Conservation (phyloP, 2,329 filamentous ascomycete genomes). For the Alternaria angustiovoidea region DNA sequence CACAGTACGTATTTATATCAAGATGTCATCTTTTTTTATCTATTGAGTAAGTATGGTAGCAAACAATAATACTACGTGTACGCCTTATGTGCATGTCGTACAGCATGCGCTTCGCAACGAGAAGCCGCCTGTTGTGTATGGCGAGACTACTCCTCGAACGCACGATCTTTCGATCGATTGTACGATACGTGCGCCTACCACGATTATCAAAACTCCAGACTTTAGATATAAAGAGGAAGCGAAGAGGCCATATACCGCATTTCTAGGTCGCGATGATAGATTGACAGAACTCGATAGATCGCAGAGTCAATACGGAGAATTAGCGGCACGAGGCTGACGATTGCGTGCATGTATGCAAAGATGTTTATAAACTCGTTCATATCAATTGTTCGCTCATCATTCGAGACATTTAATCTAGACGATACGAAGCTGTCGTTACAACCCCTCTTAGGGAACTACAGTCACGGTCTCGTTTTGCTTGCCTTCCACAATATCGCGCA, state of each 20-base stretch:
- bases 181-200: neutral
- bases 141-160: neutral
- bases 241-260: neutral
- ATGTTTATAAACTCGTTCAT: neutral
- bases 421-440: neutral
- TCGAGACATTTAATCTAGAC: neutral
- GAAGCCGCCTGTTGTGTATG: neutral
- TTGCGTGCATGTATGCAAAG: neutral
- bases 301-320: neutral
- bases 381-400: neutral
- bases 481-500: slow-evolving; percentile 39
- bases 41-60: neutral
- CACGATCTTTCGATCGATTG: neutral
- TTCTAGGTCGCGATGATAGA: neutral
- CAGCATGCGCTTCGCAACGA: neutral
- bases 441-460: neutral
- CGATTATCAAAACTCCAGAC: neutral
- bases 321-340: neutral
- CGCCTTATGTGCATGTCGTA: neutral
- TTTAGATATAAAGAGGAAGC: neutral
- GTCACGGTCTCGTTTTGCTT: slow-evolving; percentile 7
- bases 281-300: neutral
- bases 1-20: neutral
- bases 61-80: neutral
- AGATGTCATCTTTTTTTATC: neutral